Evolutionary conservation across 2,329 filamentous ascomycete genomes (phyloP).

Genomic region (Penicillium sp.): DNA sequence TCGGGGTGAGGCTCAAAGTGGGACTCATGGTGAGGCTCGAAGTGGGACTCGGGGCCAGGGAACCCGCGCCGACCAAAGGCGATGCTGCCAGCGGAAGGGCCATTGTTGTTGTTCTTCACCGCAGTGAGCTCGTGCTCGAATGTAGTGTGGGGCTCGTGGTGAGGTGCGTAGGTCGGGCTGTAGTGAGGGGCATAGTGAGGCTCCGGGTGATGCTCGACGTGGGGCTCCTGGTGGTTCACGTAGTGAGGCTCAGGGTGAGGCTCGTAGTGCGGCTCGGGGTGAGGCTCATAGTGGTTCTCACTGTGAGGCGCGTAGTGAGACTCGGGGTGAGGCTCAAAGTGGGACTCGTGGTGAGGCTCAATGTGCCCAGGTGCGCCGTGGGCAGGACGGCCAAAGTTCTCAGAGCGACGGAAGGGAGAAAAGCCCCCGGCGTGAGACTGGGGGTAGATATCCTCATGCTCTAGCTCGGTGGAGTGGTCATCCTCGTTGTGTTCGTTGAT

Average conservation of each 20-base stretch:
- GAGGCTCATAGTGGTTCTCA: background rate
- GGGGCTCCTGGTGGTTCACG: background rate
- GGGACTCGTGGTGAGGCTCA: background rate
- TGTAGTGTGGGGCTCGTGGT: background rate
- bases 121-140: background rate
- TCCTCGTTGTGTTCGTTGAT: conserved; percentile 15
- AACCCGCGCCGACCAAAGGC: background rate
- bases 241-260: background rate
- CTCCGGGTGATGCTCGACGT: background rate
- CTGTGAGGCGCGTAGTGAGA: background rate
- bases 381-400: background rate
- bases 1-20: background rate
- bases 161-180: background rate
- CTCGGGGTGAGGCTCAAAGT: background rate
- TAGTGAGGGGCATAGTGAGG: background rate
- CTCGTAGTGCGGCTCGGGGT: background rate
- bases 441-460: conserved; percentile 12
- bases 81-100: background rate
- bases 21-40: background rate
- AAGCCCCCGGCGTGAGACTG: conserved; percentile 5
- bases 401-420: background rate
- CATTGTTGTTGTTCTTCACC: background rate
- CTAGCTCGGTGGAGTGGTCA: conserved; percentile 14
- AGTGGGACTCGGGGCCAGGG: background rate
- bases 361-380: background rate